Evolutionary conservation across 2,329 filamentous ascomycete species (phyloP).

Genomic region (Trichoderma sp.): DNA sequence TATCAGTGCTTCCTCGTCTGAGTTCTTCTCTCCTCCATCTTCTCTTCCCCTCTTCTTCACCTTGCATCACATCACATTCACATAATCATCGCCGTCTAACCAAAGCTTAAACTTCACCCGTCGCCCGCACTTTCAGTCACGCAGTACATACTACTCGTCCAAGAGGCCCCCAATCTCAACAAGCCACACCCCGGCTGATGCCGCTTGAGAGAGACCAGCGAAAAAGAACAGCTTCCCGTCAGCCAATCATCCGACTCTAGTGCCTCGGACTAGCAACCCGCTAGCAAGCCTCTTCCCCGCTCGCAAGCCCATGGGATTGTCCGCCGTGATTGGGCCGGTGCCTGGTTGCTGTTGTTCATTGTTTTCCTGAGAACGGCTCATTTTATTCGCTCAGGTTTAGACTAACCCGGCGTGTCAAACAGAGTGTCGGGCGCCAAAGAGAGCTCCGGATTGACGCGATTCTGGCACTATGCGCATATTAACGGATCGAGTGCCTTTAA

Average conservation of each 20-base stretch:
- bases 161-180: neutral
- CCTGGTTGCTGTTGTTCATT: neutral
- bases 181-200: neutral
- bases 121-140: neutral
- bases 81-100: neutral
- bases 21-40: neutral
- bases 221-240: neutral
- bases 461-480: neutral
- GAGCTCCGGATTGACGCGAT: neutral
- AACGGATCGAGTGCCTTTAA: neutral
- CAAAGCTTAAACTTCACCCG: neutral
- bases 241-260: neutral
- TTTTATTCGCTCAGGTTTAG: neutral
- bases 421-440: neutral
- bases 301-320: neutral
- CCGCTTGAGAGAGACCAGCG: neutral
- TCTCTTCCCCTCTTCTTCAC: neutral
- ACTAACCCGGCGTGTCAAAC: constrained; percentile 2
- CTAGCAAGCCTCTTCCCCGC: neutral
- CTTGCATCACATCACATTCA: neutral
- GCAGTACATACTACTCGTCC: neutral
- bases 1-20: neutral
- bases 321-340: neutral
- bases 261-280: neutral
- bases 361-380: neutral